Conservation (phyloP, 495 filamentous ascomycete genomes). For the Talaromyces ruber region DNA sequence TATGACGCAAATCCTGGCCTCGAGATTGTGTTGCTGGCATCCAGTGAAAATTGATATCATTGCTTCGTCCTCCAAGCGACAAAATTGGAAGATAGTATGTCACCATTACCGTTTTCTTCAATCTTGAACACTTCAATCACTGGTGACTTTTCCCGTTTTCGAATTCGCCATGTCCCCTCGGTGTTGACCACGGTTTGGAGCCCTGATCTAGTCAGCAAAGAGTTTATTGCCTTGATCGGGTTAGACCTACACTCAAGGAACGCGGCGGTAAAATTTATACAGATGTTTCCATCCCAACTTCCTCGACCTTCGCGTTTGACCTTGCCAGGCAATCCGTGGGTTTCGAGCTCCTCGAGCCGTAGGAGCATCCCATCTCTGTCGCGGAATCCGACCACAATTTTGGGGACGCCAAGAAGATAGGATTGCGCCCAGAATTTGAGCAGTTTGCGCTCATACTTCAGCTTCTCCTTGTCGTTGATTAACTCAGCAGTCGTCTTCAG, state of each 20-base stretch:
- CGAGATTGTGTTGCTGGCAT: not conserved
- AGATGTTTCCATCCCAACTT: slow-evolving; percentile 81
- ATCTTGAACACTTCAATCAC: slow-evolving; percentile 63
- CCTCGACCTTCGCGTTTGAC: slow-evolving; percentile 55
- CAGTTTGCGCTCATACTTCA: slow-evolving; percentile 80
- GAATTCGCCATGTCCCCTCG: slow-evolving; percentile 77
- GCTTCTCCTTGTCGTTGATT: slow-evolving; percentile 49
- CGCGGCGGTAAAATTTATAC: slow-evolving; percentile 74
- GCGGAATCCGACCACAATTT: slow-evolving; percentile 85
- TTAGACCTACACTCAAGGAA: slow-evolving; percentile 62
- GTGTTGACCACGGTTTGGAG: slow-evolving; percentile 55
- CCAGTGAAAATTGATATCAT: not conserved
- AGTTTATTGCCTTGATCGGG: not conserved
- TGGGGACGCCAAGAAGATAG: slow-evolving; percentile 86
- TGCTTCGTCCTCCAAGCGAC: slow-evolving; percentile 53
- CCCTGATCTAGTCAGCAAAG: slow-evolving; percentile 32
- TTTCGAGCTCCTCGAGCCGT: slow-evolving; percentile 68
- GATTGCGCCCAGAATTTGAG: slow-evolving; percentile 96
- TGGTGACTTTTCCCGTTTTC: slow-evolving; percentile 43
- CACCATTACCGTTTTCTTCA: slow-evolving; percentile 64
- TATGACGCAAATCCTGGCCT: not conserved
- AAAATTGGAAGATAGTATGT: slow-evolving; percentile 70
- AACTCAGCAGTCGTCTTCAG: slow-evolving; percentile 82
- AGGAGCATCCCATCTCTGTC: slow-evolving; percentile 62
- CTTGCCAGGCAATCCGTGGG: slow-evolving; percentile 60